Evolutionary conservation across 2,329 filamentous ascomycete species (phyloP), one percentile per base, ranked within the genome.

Genomic region (Aureobasidium pullulans): DNA sequence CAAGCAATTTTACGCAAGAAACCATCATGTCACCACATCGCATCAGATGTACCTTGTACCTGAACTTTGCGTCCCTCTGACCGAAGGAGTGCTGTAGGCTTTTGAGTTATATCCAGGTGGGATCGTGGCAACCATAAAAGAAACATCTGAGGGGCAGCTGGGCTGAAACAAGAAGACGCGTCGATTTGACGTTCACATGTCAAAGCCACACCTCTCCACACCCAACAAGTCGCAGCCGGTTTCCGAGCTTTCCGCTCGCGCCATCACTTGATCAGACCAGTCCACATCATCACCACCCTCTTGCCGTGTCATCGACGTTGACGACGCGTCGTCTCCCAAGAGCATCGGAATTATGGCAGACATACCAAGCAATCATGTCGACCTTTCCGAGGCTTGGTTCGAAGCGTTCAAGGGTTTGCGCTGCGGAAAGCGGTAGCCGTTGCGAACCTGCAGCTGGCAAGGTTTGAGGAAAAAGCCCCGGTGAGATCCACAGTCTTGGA

Each of bases 151-250:
- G 6, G 4, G 48, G 8, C 7, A 29, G 48, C 19, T 52, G 34
- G 9, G 47, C 47, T 52, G 48, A 52, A 52, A 52, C 48, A 31
- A 36, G 48, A 31, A 52, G 36, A 52, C 36, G 48, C 48, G 36
- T 52, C 48, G 7, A 8, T 16, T 31, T 29, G 48, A 40, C 48
- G 48, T 31, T 52, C 48, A 40, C 48, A 52, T 52, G 48, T 39
- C 48, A 31, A 50, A 50, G 8, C 19, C 48, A 52, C 48, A 40
- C 28, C 48, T 36, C 34, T 31, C 36, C 48, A 49, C 15, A 5
- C 23, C 9, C 48, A 34, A 7, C 34, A 5, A 32, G 2, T 15
- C 44, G 6, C 13, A 34, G 29, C 29, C 44, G 23, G 9, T n/a
- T 4, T 48, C 32, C 32, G 16, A 13, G 8, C 11, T 19, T 23